Conservation (phyloP, 2,329 filamentous ascomycete species). For the Aspergillus sp. region DNA sequence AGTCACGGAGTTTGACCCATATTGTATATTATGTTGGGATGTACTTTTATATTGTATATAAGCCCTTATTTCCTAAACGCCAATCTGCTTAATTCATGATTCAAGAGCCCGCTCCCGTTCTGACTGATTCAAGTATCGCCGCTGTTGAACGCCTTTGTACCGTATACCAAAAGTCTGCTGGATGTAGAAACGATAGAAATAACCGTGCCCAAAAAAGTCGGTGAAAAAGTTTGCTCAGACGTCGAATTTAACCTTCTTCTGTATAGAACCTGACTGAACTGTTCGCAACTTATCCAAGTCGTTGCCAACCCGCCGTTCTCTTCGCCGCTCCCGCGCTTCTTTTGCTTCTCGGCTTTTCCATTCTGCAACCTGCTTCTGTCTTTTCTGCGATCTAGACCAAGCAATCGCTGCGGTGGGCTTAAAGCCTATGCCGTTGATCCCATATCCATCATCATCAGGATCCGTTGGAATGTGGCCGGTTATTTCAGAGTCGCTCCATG, state of each 20-base stretch:
- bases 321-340: conserved; percentile 58
- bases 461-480: conserved; percentile 59
- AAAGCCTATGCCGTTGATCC: conserved; percentile 65
- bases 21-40: conserved; percentile 25
- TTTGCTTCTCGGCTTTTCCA: conserved; percentile 60
- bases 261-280: conserved; percentile 30
- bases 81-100: conserved; percentile 10
- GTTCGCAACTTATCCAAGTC: conserved; percentile 26
- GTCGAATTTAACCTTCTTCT: conserved; percentile 45
- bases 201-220: not conserved
- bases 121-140: conserved; percentile 12
- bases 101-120: conserved; percentile 14
- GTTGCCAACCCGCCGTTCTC: conserved; percentile 48
- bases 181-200: not conserved
- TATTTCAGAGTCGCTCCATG: conserved; percentile 63
- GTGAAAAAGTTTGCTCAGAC: conserved; percentile 18
- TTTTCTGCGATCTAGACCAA: conserved; percentile 55
- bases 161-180: conserved; percentile 5
- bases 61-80: conserved; percentile 13
- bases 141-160: conserved; percentile 3
- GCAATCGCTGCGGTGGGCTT: conserved; percentile 60
- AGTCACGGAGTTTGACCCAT: conserved; percentile 34
- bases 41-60: conserved; percentile 21
- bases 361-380: conserved; percentile 59
- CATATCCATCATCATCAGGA: conserved; percentile 61